phyloP scores from a whole-genome alignment of 129 eudicot genomes.

The Flaveria trinervia region DNA sequence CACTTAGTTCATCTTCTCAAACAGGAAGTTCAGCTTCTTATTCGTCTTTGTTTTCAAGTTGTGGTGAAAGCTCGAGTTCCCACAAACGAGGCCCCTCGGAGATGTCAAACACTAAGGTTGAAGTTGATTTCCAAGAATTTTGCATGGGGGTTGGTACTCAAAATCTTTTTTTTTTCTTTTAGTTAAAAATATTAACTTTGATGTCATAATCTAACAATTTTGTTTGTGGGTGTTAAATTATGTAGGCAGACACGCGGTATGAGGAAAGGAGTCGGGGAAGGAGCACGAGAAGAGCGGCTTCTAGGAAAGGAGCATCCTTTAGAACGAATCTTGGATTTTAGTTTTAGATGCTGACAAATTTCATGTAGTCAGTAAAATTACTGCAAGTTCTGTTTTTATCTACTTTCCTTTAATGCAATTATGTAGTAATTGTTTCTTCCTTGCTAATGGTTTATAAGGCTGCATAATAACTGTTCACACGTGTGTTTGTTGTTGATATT shows the following conservation, averaged over 20 bases:
- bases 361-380: conserved; percentile 9
- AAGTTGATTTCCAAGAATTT: conserved; percentile 43
- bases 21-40: conserved; percentile 40
- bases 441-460: conserved; percentile 2
- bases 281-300: conserved; percentile 33
- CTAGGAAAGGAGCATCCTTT: conserved; percentile 40
- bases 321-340: conserved; percentile 3
- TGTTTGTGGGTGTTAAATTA: conserved; percentile 30
- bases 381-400: conserved; percentile 4
- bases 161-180: background rate
- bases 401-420: conserved; percentile 8
- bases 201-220: conserved; percentile 24
- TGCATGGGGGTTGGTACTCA: conserved; percentile 62
- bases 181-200: background rate
- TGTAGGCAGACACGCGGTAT: conserved; percentile 42
- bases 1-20: conserved; percentile 44
- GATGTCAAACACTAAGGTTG: conserved; percentile 33
- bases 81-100: conserved; percentile 57
- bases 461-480: background rate
- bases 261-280: conserved; percentile 39
- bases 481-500: no score
- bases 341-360: conserved; percentile 20
- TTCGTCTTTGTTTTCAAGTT: conserved; percentile 48
- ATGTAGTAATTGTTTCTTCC: background rate
- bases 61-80: conserved; percentile 30